These are phyloP conservation scores for Graphilbum sp. DNA, from an alignment of 2,329 filamentous ascomycete genomes.

Conservation along the genomic window DNA sequence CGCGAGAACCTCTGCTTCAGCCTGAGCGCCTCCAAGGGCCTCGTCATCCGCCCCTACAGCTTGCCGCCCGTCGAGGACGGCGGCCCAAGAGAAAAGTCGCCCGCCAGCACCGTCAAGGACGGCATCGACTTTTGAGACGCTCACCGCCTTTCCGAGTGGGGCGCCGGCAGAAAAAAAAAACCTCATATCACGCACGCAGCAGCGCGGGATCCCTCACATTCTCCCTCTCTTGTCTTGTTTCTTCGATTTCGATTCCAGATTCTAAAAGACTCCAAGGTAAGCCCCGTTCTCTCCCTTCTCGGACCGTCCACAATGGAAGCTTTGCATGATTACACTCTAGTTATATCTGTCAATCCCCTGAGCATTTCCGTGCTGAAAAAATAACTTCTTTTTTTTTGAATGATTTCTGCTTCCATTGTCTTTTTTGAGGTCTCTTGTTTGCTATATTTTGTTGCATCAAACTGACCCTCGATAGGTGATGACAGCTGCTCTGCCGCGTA, in stretches of 20 bases:
- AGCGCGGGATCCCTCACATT: no score
- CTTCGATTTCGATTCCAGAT: no score
- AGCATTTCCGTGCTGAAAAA: slow-evolving; percentile 23
- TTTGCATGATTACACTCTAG: slow-evolving; percentile 29
- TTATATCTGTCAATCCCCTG: slow-evolving; percentile 46
- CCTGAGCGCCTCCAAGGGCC: slow-evolving; percentile 60
- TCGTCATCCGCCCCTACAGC: slow-evolving; percentile 77
- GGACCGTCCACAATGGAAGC: neutral
- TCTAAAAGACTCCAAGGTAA: no score
- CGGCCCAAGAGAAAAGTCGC: slow-evolving; percentile 22
- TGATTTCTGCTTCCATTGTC: slow-evolving; percentile 9
- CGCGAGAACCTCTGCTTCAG: slow-evolving; percentile 85
- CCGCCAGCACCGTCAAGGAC: slow-evolving; percentile 41
- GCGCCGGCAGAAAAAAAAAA: neutral
- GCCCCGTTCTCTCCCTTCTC: no score
- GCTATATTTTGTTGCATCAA: no score
- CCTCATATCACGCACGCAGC: no score
- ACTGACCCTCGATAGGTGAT: no score
- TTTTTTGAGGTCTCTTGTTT: no score
- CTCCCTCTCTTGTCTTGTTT: no score
- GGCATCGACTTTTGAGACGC: slow-evolving; percentile 55
- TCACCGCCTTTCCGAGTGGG: slow-evolving; percentile 7
- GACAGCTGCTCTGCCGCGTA: no score
- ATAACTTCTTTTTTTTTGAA: slow-evolving; percentile 3
- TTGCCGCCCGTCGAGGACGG: slow-evolving; percentile 76